These are phyloP conservation scores for Penicillium italicum DNA, from an alignment of 2,329 filamentous ascomycete species.

Conservation along the genomic window DNA sequence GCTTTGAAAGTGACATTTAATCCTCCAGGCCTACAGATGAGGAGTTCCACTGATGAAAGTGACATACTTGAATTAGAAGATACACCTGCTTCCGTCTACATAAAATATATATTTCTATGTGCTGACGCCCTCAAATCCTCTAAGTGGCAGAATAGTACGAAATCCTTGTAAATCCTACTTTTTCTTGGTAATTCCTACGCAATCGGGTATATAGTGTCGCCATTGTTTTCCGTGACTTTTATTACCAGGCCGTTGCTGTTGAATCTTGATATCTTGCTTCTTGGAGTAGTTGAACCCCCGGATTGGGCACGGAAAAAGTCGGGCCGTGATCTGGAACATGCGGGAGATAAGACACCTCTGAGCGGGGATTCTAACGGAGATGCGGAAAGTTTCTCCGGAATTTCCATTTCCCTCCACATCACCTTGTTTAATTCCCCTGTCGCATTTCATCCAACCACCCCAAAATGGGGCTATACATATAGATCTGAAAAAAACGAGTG, in stretches of 20 bases:
- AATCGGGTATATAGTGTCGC: not conserved
- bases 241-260: not conserved
- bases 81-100: not conserved
- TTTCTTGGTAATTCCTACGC: not conserved
- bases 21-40: not conserved
- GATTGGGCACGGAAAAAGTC: not conserved
- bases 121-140: not conserved
- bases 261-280: constrained; percentile 1
- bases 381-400: constrained; percentile 23
- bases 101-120: not conserved
- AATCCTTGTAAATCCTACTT: not conserved
- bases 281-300: not conserved
- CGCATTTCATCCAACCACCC: not conserved
- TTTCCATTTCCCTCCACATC: constrained; percentile 4
- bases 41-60: not conserved
- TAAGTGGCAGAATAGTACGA: not conserved
- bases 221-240: not conserved
- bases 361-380: constrained; percentile 18
- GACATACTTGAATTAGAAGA: not conserved
- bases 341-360: too few species aligned
- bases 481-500: not conserved
- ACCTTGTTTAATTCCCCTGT: constrained; percentile 3
- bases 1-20: not conserved
- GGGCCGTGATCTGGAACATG: not conserved
- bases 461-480: constrained; percentile 11